A percentile compares a stretch with the other conserved stretches of the same genome.
phyloP scores from a whole-genome alignment of 2,329 filamentous ascomycete genomes.

The Bipolaris cookei region DNA sequence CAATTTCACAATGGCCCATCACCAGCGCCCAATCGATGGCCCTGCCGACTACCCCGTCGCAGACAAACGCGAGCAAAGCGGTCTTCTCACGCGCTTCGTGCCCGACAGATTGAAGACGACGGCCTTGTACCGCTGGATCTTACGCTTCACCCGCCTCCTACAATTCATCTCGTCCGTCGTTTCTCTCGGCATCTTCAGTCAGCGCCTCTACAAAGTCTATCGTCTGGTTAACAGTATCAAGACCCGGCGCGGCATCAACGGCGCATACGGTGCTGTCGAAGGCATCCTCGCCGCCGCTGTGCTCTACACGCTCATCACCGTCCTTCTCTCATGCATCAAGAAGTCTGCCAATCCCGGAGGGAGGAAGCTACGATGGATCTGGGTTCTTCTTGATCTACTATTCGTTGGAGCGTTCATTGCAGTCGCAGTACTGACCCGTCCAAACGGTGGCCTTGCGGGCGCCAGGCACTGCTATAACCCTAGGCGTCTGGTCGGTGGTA shows the following conservation, averaged over 20 bases:
- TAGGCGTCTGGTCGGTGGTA: constrained; percentile 9
- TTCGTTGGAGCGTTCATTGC: constrained; percentile 54
- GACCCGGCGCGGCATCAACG: constrained; percentile 33
- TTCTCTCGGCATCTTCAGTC: constrained; percentile 55
- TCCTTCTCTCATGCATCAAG: constrained; percentile 45
- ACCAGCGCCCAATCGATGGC: constrained; percentile 18
- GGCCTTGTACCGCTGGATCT: constrained; percentile 36
- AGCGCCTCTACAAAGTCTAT: constrained; percentile 51
- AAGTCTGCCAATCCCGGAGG: constrained; percentile 39
- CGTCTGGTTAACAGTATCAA: constrained; percentile 47
- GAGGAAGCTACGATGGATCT: constrained; percentile 48
- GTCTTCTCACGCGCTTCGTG: constrained; percentile 41
- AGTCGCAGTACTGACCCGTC: constrained; percentile 51
- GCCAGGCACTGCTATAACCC: constrained; percentile 42
- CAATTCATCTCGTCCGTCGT: constrained; percentile 54
- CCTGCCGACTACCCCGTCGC: constrained; percentile 23
- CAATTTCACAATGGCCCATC: constrained; percentile 15
- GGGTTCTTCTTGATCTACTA: constrained; percentile 49
- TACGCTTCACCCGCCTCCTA: constrained; percentile 50
- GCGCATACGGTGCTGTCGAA: constrained; percentile 52
- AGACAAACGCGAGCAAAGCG: constrained; percentile 31
- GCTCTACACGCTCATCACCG: constrained; percentile 52
- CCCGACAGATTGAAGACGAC: constrained; percentile 32
- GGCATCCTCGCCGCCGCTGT: constrained; percentile 56
- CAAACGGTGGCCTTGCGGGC: constrained; percentile 45